Percentiles rank a stretch among this genome's conserved stretches.
phyloP scores from a whole-genome alignment of 768 basidiomycete species.

The Rickenella mellea region DNA sequence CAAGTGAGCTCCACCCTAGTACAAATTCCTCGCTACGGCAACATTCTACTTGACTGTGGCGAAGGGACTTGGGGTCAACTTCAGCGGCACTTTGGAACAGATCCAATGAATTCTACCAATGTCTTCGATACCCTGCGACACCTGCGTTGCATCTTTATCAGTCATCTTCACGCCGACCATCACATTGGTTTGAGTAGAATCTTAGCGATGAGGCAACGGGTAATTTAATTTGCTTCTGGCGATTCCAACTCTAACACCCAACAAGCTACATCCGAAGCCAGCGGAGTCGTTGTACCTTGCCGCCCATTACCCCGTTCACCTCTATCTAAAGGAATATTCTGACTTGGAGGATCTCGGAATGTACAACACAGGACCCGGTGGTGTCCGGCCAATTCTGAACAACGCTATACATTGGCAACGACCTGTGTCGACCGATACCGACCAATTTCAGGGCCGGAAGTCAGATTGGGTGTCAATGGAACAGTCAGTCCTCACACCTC shows the following conservation, averaged over 20 bases:
- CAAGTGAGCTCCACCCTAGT: conserved; percentile 72
- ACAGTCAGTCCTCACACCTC: too few relatives aligned
- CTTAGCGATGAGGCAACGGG: conserved; percentile 59
- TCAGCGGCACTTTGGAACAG: conserved; percentile 60
- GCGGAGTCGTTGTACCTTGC: conserved; percentile 64
- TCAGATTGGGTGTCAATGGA: too few relatives aligned
- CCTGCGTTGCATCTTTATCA: conserved; percentile 74
- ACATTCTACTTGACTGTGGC: conserved; percentile 78
- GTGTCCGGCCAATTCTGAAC: conserved; percentile 45
- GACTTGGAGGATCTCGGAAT: conserved; percentile 69
- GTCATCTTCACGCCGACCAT: conserved; percentile 90
- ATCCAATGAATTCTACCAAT: conserved; percentile 21
- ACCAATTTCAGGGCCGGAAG: too few relatives aligned
- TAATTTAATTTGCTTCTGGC: conserved; percentile 21
- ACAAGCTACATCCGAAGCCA: conserved; percentile 56
- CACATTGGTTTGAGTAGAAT: conserved; percentile 76
- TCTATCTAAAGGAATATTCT: conserved; percentile 65
- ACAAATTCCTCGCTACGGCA: conserved; percentile 60
- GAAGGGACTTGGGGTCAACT: conserved; percentile 94
- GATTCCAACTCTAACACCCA: neutral
- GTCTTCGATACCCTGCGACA: conserved; percentile 57
- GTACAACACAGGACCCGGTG: conserved; percentile 28
- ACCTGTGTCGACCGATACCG: conserved; percentile 16
- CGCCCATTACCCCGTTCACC: conserved; percentile 40
- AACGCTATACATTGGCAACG: conserved; percentile 44